Evolutionary conservation across 1,284 basidiomycete genomes (phyloP).

Genomic region (Malassezia yamatoensis): DNA sequence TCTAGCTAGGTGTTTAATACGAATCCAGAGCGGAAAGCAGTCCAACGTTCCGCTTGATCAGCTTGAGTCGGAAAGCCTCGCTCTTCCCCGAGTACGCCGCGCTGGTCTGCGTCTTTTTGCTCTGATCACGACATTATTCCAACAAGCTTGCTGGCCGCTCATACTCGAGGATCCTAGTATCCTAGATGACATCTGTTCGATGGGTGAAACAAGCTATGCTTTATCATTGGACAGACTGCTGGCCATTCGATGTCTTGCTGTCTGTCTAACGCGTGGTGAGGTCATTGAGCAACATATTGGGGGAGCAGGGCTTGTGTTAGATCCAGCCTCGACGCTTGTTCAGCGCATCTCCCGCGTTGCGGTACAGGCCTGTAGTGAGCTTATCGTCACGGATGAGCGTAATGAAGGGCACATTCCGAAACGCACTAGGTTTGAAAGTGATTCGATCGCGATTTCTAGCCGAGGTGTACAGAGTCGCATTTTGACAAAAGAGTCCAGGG

Average conservation of each 20-base stretch:
- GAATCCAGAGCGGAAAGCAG: not conserved
- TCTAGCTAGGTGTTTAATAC: constrained; percentile 43
- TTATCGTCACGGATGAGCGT: not conserved
- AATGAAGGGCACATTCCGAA: constrained; percentile 15
- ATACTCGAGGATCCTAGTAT: constrained; percentile 11
- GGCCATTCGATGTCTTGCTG: constrained; percentile 19
- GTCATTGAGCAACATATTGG: not conserved
- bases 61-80: constrained; percentile 17
- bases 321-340: constrained; percentile 22
- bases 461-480: constrained; percentile 21
- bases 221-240: constrained; percentile 2
- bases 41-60: constrained; percentile 14
- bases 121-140: constrained; percentile 17
- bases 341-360: constrained; percentile 25
- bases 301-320: constrained; percentile 21
- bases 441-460: constrained; percentile 18
- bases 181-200: constrained; percentile 21
- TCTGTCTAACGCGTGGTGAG: constrained; percentile 15
- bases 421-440: constrained; percentile 30
- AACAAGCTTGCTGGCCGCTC: constrained; percentile 14
- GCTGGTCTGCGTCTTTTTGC: constrained; percentile 21
- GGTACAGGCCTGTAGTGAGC: constrained; percentile 8
- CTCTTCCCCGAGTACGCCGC: constrained; percentile 17
- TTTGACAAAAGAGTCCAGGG: constrained; percentile 14
- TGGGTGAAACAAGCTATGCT: constrained; percentile 11